Base-by-base conservation (phyloP, 225 moss, liverwort and hornwort species). In the Polytrichum commune region DNA sequence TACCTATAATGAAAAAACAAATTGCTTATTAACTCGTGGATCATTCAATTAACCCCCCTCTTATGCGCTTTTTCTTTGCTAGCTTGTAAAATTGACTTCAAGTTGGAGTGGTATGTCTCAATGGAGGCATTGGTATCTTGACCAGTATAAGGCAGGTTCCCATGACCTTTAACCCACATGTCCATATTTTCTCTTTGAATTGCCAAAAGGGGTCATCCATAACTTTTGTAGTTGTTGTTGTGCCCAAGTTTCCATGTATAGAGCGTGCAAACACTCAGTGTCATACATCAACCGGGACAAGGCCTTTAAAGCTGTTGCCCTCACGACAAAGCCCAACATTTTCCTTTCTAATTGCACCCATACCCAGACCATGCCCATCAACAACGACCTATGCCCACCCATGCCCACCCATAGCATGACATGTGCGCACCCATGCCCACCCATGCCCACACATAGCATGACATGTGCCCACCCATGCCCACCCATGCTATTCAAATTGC, bases 261-360 rank as follows among this genome's bases (percentile, higher is more conserved):
- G 16, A 6, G 19, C 7, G 0, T 3, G 1, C 10, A 9, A 30
- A 1, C 3, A 18, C 0, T 6, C 5, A 8, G 1, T 1, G 28
- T 64, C 13, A 5, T 64, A 30, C 46, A 67, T 67, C 7, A 67
- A 53, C n/a, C 53, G 1, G 0, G 35, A 6, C 35, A 67, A 22
- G 7, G 22, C 35, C 1, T 38, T 3, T 0, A 67, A 0, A 3
- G 53, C 7, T 18, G 0, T 1, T 5, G 23, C 7, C 1, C 67
- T 4, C 7, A 53, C 4, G n/a, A n/a, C n/a, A n/a, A n/a, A n/a
- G n/a, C n/a, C n/a, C n/a, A n/a, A n/a, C n/a, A n/a, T n/a, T n/a
- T n/a, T n/a, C n/a, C n/a, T n/a, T n/a, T n/a, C n/a, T n/a, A n/a
- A n/a, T n/a, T n/a, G n/a, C n/a, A n/a, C n/a, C n/a, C n/a, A n/a